Evolutionary conservation across 352 stramenopile species (phyloP).

Genomic region (Lagenidium giganteum): DNA sequence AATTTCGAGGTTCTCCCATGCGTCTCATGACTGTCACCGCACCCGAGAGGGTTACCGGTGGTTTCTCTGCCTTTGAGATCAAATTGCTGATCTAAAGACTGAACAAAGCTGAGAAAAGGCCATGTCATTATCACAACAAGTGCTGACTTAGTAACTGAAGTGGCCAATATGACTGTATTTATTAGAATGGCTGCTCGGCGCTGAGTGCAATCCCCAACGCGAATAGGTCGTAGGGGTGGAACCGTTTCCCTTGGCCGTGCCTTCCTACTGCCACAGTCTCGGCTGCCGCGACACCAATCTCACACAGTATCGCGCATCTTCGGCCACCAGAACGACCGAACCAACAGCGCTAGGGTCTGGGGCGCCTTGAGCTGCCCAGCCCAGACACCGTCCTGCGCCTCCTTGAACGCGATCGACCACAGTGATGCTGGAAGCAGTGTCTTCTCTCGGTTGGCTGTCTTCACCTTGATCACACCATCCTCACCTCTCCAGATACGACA

Average conservation of each 20-base stretch:
- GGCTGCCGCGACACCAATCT: slow-evolving; percentile 4
- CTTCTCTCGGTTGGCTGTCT: neutral
- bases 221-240: slow-evolving; percentile 14
- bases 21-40: too few species aligned
- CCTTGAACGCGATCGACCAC: slow-evolving; percentile 2
- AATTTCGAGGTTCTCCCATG: too few species aligned
- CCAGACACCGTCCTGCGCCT: slow-evolving; percentile 14
- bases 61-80: too few species aligned
- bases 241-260: slow-evolving; percentile 2
- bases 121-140: too few species aligned
- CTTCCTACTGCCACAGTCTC: slow-evolving; percentile 10
- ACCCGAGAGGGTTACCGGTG: too few species aligned
- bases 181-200: too few species aligned
- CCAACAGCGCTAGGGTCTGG: slow-evolving; percentile 8
- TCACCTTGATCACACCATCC: neutral
- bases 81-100: too few species aligned
- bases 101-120: too few species aligned
- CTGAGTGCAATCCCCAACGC: too few species aligned
- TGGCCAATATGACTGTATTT: too few species aligned
- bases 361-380: slow-evolving; percentile 2
- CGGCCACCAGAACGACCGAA: slow-evolving; percentile 11
- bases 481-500: neutral
- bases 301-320: neutral
- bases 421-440: slow-evolving; percentile 9
- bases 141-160: too few species aligned